These are phyloP conservation scores for Moesziomyces antarcticus DNA, from an alignment of 1,284 basidiomycete species.

Conservation along the genomic window DNA sequence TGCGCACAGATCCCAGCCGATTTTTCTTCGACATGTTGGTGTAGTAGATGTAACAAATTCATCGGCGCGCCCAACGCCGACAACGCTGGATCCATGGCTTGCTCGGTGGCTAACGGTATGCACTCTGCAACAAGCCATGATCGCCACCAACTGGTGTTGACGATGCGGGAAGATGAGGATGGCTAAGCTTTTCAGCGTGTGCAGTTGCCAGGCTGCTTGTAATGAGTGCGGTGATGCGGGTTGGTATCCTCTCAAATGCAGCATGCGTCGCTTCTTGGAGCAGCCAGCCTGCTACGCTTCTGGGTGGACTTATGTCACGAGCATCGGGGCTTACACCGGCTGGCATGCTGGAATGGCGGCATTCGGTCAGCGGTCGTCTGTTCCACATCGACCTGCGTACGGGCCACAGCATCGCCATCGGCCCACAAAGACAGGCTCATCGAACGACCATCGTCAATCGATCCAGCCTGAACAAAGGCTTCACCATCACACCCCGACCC, in stretches of 20 bases:
- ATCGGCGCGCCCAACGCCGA: no score
- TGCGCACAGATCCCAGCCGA: neutral
- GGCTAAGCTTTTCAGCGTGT: no score
- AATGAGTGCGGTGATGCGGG: no score
- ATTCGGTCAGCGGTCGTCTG: slow-evolving; percentile 19
- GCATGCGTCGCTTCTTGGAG: no score
- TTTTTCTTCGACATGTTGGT: neutral
- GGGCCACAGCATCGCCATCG: slow-evolving; percentile 21
- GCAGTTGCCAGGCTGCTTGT: no score
- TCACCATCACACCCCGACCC: neutral
- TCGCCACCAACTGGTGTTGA: no score
- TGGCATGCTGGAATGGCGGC: slow-evolving; percentile 16
- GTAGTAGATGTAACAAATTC: neutral
- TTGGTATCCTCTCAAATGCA: no score
- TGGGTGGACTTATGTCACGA: no score
- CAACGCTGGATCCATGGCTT: neutral
- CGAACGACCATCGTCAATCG: slow-evolving; percentile 4
- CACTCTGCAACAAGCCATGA: no score
- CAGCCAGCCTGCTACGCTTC: no score
- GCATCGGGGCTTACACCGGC: neutral
- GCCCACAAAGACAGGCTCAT: neutral
- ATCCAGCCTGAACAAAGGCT: slow-evolving; percentile 5
- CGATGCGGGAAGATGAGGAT: no score
- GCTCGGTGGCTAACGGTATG: neutral
- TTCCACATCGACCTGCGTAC: slow-evolving; percentile 35